These are phyloP conservation scores for Nemania abortiva DNA, from an alignment of 2,329 filamentous ascomycete genomes.

Conservation along the genomic window DNA sequence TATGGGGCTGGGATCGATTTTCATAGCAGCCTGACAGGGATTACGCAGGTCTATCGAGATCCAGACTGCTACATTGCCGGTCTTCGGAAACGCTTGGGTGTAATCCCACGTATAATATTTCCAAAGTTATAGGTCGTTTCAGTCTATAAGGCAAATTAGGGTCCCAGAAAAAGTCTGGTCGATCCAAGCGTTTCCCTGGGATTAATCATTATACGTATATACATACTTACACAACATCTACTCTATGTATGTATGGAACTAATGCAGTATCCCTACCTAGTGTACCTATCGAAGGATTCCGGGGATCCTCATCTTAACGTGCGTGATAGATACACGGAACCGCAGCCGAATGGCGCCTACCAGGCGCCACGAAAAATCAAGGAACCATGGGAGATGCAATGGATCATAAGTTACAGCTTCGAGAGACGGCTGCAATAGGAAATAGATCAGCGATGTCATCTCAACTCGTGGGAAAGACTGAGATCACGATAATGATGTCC, in stretches of 20 bases:
- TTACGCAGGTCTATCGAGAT: conserved; percentile 15
- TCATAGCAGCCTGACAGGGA: not conserved
- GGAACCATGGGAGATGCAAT: conserved; percentile 14
- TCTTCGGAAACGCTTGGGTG: not conserved
- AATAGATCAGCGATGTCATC: conserved; percentile 18
- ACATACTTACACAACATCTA: too few relatives aligned
- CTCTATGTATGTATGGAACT: too few relatives aligned
- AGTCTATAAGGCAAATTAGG: too few relatives aligned
- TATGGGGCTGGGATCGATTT: conserved; percentile 15
- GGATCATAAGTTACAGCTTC: not conserved
- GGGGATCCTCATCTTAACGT: conserved; percentile 5
- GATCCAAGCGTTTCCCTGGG: too few relatives aligned
- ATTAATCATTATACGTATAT: too few relatives aligned
- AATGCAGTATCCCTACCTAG: not conserved
- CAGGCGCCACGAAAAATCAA: conserved; percentile 15
- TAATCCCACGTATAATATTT: not conserved
- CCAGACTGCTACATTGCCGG: not conserved
- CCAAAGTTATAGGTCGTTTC: not conserved
- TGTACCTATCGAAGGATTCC: not conserved
- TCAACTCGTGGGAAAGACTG: not conserved
- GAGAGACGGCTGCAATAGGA: not conserved
- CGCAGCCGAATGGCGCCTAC: not conserved
- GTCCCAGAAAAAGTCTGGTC: too few relatives aligned
- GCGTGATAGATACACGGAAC: not conserved
- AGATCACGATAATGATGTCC: not conserved